phyloP scores from a whole-genome alignment of 2,329 filamentous ascomycete genomes.

The Epichloe typhina region DNA sequence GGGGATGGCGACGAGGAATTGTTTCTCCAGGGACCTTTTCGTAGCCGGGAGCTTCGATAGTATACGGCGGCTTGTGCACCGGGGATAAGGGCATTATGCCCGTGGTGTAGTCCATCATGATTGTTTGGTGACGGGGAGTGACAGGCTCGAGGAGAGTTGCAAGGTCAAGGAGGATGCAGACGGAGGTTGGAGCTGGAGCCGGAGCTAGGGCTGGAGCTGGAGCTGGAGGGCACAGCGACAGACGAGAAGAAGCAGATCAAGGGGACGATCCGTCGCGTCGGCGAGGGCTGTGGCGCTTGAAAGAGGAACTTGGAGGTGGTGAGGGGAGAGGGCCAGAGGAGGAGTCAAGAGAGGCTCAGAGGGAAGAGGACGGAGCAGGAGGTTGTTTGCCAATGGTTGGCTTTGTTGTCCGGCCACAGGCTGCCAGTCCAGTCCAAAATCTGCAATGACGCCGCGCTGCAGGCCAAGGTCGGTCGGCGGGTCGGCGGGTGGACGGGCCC shows the following conservation, averaged over 20 bases:
- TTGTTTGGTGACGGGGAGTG: neutral
- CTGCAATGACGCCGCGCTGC: neutral
- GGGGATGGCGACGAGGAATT: slow-evolving; percentile 62
- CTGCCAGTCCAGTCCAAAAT: neutral
- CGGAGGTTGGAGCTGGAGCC: neutral
- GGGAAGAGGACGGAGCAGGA: neutral
- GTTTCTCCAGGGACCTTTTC: slow-evolving; percentile 68
- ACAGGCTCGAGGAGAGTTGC: neutral
- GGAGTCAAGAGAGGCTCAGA: neutral
- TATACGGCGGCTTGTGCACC: slow-evolving; percentile 60
- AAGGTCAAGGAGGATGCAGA: neutral
- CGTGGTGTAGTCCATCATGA: slow-evolving; percentile 21
- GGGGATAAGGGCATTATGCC: slow-evolving; percentile 40
- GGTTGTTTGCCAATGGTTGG: neutral
- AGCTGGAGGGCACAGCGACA: neutral
- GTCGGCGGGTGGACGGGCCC: neutral
- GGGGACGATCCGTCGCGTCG: neutral
- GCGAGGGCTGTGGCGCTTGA: neutral
- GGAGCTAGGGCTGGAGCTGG: neutral
- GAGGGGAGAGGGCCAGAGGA: neutral
- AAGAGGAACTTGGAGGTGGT: neutral
- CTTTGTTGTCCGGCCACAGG: neutral
- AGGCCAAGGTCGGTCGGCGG: neutral
- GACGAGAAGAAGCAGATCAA: neutral
- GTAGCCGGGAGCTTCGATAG: slow-evolving; percentile 56